Conservation (phyloP, 257 asterid genomes). For the Nicotiana tomentosiformis region DNA sequence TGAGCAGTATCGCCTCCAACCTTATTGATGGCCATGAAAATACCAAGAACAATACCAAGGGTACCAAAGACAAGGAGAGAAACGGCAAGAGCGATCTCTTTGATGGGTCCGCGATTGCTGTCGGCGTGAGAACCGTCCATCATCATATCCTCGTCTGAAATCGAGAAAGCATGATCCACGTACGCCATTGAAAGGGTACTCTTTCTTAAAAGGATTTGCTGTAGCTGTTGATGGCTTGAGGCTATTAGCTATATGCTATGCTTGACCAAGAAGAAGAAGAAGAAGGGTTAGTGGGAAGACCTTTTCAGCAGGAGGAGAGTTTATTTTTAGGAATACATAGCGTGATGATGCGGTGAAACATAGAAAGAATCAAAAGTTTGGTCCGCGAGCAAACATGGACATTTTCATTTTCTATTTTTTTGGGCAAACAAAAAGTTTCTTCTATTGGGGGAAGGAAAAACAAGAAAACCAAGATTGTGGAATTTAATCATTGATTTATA, state of each 20-base stretch:
- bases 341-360: neutral
- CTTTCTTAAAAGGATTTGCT: neutral
- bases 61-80: constrained; percentile 82
- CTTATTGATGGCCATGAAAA: constrained; percentile 69
- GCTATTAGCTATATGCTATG: neutral
- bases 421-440: too few species aligned
- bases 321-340: neutral
- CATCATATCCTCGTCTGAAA: constrained; percentile 95
- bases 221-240: neutral
- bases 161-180: constrained; percentile 96
- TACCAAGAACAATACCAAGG: constrained; percentile 63
- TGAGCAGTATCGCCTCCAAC: constrained; percentile 97
- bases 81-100: constrained; percentile 94
- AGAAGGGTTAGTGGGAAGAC: neutral
- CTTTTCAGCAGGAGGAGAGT: neutral
- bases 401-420: neutral
- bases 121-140: constrained; percentile 68
- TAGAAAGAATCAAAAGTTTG: neutral
- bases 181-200: constrained; percentile 50
- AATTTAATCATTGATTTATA: too few species aligned
- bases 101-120: constrained; percentile 79
- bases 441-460: too few species aligned
- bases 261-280: neutral
- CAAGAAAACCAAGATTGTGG: too few species aligned
- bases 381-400: neutral